Evolutionary conservation across 208 protist species (phyloP), one percentile per base, ranked within the genome.

Genomic region (Naegleria gruberi): DNA sequence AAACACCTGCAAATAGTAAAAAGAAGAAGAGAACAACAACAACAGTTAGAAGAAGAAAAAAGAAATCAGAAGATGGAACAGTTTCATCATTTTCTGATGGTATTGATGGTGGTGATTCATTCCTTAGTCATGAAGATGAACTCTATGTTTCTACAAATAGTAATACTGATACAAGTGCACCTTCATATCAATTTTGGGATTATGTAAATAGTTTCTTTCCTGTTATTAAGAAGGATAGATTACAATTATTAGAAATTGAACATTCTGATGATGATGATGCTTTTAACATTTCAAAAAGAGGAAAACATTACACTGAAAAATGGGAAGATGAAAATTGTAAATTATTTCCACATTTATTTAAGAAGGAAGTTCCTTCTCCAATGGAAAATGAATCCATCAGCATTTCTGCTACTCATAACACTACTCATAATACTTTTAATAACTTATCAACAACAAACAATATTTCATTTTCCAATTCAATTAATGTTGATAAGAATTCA

Each of bases 261-360:
- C 26, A 30, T 37, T 37, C 26, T 77, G 65, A 77, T 7, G n/a
- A 77, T 77, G 65, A 77, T 77, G 65, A 77, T 37, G 17, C 65
- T n/a, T 77, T 77, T 77, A 37, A 77, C 7, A 77, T 77, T 37
- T 5, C 26, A 77, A 77, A 77, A 37, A 77, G n/a, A 77, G 65
- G 65, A 37, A 77, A 77, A 77, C n/a, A 77, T 77, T 77, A 77
- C 30, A 77, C 65, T 77, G 65, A 77, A 77, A 77, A 77, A 37
- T 77, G 65, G 65, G 65, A 77, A 77, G 65, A 77, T 37, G 65
- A 77, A 37, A 77, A 30, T 77, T 37, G 6, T 12, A 77, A 37
- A 26, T 37, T 77, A 37, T 77, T 37, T 77, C 2, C 51, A 3
- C 26, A 77, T 77, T 77, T 77, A 8, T 8, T 8, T 37, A 77